Percentiles rank a stretch among this genome's conserved stretches.
Evolutionary conservation across 2,329 filamentous ascomycete species (phyloP).

Genomic region (Triangularia verruculosa): DNA sequence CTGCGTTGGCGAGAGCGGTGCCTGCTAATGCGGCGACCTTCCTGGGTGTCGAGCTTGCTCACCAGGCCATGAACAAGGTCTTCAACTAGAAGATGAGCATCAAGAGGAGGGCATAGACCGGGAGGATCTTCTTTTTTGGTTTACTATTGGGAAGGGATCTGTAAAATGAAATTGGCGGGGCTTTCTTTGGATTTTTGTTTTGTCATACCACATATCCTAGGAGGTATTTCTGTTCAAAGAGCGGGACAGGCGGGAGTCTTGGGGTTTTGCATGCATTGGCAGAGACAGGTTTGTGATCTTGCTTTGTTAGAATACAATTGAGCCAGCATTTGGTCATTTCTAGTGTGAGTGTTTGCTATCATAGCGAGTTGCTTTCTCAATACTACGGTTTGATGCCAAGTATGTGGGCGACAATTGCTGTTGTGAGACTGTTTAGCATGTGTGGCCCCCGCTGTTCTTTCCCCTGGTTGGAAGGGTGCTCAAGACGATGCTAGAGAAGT

Average conservation of each 20-base stretch:
- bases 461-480: no score
- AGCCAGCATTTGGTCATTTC: neutral
- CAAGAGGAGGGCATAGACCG: neutral
- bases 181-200: neutral
- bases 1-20: slow-evolving; percentile 86
- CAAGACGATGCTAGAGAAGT: no score
- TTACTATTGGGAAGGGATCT: neutral
- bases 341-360: no score
- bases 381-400: no score
- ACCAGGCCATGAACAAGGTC: slow-evolving; percentile 75
- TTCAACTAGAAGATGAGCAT: slow-evolving; percentile 49
- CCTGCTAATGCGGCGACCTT: slow-evolving; percentile 97
- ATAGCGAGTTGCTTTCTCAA: no score
- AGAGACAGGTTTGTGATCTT: neutral
- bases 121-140: neutral
- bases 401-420: no score
- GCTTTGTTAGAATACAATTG: neutral
- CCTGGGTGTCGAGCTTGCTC: slow-evolving; percentile 77
- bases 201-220: neutral
- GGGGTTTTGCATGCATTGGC: neutral
- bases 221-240: neutral
- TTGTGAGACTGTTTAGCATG: no score
- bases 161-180: neutral
- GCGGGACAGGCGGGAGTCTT: neutral
- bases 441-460: no score